A percentile compares a stretch with the other conserved stretches of the same genome.
These are phyloP conservation scores for Russula abietina DNA, from an alignment of 768 basidiomycete genomes.

Conservation along the genomic window DNA sequence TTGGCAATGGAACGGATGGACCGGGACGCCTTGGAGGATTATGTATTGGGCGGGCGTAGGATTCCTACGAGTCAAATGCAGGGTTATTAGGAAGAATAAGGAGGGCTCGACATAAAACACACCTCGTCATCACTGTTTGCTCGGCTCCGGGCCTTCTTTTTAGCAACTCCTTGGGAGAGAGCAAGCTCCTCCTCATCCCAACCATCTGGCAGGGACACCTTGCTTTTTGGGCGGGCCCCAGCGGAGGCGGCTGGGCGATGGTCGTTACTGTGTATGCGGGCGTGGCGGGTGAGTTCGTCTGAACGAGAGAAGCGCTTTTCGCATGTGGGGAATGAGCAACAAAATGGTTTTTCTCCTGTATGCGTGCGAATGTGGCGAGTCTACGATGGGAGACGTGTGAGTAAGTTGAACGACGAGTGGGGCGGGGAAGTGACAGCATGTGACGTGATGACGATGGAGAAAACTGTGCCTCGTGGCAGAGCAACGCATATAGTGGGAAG, in stretches of 20 bases:
- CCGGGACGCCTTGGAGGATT: neutral
- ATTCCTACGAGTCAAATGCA: conserved; percentile 29
- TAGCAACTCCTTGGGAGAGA: conserved; percentile 11
- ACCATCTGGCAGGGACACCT: conserved; percentile 3
- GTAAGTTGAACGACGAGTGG: neutral
- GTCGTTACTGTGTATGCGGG: conserved; percentile 81
- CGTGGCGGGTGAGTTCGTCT: conserved; percentile 97
- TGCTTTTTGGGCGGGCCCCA: conserved; percentile 11
- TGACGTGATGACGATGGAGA: neutral
- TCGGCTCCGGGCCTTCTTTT: conserved; percentile 60
- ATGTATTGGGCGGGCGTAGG: conserved; percentile 35
- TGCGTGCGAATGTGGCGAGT: conserved; percentile 98
- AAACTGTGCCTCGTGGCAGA: neutral
- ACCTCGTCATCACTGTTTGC: conserved; percentile 85
- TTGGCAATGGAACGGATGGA: conserved; percentile 26
- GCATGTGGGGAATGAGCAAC: conserved; percentile 88
- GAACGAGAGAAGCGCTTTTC: conserved; percentile 97
- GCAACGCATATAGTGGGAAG: conserved; percentile 19
- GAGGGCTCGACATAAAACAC: conserved; percentile 29
- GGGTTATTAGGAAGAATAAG: conserved; percentile 12
- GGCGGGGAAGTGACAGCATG: neutral
- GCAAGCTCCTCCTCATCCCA: conserved; percentile 22
- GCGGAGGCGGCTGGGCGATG: conserved; percentile 28
- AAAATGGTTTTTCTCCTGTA: conserved; percentile 96
- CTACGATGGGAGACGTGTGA: conserved; percentile 39